phyloP scores from a whole-genome alignment of 2,329 filamentous ascomycete species.

The Sporothrix curviconia region DNA sequence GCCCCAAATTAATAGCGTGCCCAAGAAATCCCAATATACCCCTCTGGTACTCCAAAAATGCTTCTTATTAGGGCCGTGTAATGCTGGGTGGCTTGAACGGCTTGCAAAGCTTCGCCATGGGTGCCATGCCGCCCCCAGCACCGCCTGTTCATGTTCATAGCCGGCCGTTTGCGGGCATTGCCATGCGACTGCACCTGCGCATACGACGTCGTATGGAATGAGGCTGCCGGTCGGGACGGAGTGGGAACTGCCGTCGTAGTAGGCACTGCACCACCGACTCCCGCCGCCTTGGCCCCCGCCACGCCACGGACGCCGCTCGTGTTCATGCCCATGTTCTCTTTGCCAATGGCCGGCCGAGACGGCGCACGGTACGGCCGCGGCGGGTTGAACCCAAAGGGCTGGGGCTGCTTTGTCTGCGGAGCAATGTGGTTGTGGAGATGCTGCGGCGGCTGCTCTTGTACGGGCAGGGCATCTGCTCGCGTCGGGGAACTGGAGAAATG shows the following conservation, averaged over 20 bases:
- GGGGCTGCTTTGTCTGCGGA: neutral
- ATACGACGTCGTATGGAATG: constrained; percentile 46
- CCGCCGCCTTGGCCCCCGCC: neutral
- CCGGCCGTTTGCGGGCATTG: constrained; percentile 36
- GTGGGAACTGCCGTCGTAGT: constrained; percentile 27
- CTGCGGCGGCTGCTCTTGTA: neutral
- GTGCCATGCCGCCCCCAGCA: constrained; percentile 42
- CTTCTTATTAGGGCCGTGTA: constrained; percentile 29
- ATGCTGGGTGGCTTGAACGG: constrained; percentile 54
- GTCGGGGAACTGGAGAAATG: constrained; percentile 53
- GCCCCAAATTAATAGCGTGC: too few relatives aligned
- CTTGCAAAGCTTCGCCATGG: constrained; percentile 45
- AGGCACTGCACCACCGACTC: neutral
- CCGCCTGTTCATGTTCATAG: too few relatives aligned
- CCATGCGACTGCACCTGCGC: constrained; percentile 21
- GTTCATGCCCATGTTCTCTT: neutral
- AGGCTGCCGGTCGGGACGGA: constrained; percentile 34
- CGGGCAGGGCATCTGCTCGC: neutral
- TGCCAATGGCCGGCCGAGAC: neutral
- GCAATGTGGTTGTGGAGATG: neutral
- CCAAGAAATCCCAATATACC: neutral
- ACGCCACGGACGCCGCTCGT: neutral
- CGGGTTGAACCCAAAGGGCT: constrained; percentile 3
- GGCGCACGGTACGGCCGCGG: constrained; percentile 10
- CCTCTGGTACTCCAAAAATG: neutral